A percentile compares a stretch with the other conserved stretches of the same genome.
Conservation (phyloP, 202 grass and related monocot species). For the Carex sylvatica region DNA sequence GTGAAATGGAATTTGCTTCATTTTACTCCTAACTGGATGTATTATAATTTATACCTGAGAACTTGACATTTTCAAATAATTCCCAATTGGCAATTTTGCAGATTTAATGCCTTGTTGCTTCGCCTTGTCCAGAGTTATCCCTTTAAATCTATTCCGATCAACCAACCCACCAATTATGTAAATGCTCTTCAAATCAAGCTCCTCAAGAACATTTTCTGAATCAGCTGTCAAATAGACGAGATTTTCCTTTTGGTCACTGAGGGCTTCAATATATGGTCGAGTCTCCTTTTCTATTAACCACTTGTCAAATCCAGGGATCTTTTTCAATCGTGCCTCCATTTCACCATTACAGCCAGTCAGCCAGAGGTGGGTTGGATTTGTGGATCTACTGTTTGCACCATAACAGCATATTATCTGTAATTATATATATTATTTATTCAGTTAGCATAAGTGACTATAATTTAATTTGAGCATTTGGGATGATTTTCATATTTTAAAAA, state of each 20-base stretch:
- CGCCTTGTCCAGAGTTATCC: slow-evolving; percentile 83
- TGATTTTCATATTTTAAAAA: slow-evolving; percentile 4
- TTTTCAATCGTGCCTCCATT: slow-evolving; percentile 62
- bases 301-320: slow-evolving; percentile 68
- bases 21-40: neutral
- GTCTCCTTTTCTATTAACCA: slow-evolving; percentile 73
- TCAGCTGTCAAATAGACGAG: slow-evolving; percentile 85
- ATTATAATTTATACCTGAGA: slow-evolving; percentile 52
- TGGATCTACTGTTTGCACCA: slow-evolving; percentile 81
- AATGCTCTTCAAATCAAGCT: slow-evolving; percentile 64
- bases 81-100: slow-evolving; percentile 77
- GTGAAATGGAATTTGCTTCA: neutral
- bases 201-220: slow-evolving; percentile 75
- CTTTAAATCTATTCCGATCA: slow-evolving; percentile 82
- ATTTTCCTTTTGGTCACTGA: slow-evolving; percentile 65
- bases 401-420: slow-evolving; percentile 98
- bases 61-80: slow-evolving; percentile 89
- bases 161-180: slow-evolving; percentile 96
- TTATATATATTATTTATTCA: slow-evolving; percentile 16
- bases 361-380: slow-evolving; percentile 76
- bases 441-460: slow-evolving; percentile 24
- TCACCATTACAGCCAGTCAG: slow-evolving; percentile 89
- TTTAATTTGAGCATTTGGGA: slow-evolving; percentile 11
- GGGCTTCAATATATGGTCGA: slow-evolving; percentile 78
- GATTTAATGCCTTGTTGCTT: slow-evolving; percentile 77